Conservation (phyloP, 2,329 filamentous ascomycete species). For the Cordyceps farinosa region DNA sequence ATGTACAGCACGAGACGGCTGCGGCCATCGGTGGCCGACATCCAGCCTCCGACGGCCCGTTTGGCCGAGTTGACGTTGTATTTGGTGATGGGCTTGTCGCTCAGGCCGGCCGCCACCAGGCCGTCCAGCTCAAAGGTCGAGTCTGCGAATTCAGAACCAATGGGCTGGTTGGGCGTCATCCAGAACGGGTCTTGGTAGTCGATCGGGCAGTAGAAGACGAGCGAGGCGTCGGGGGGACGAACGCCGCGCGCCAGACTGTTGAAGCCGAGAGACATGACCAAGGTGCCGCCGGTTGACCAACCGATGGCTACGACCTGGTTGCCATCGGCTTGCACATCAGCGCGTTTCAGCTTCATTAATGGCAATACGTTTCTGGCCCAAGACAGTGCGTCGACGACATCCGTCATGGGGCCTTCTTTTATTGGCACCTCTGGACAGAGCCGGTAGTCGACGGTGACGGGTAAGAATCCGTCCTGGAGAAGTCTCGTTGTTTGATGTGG, state of each 20-base stretch:
- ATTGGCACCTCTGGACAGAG: conserved; percentile 48
- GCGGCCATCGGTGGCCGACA: conserved; percentile 31
- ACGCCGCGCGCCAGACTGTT: conserved; percentile 31
- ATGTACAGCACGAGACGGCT: conserved; percentile 38
- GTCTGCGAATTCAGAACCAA: conserved; percentile 6
- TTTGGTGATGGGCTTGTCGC: conserved; percentile 25
- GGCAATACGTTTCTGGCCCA: conserved; percentile 38
- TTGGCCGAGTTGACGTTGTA: conserved; percentile 2
- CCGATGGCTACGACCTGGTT: conserved; percentile 40
- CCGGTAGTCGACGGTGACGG: conserved; percentile 48
- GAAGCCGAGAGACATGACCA: conserved; percentile 43
- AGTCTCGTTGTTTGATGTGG: conserved; percentile 36
- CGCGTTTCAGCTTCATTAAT: conserved; percentile 23
- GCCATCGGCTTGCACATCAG: conserved; percentile 21
- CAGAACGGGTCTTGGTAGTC: conserved; percentile 34
- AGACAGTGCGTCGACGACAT: conserved; percentile 39
- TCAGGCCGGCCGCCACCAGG: conserved; percentile 25
- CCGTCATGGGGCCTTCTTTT: conserved; percentile 43
- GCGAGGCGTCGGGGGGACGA: conserved; percentile 37
- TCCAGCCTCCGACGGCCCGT: conserved; percentile 8
- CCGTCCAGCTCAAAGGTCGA: conserved; percentile 23
- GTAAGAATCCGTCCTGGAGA: conserved; percentile 39
- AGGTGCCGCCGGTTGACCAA: conserved; percentile 36
- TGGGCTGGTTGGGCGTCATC: conserved; percentile 22
- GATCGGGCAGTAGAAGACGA: conserved; percentile 42